phyloP scores from a whole-genome alignment of 2,329 filamentous ascomycete species.

The Arthrinium puccinioides region DNA sequence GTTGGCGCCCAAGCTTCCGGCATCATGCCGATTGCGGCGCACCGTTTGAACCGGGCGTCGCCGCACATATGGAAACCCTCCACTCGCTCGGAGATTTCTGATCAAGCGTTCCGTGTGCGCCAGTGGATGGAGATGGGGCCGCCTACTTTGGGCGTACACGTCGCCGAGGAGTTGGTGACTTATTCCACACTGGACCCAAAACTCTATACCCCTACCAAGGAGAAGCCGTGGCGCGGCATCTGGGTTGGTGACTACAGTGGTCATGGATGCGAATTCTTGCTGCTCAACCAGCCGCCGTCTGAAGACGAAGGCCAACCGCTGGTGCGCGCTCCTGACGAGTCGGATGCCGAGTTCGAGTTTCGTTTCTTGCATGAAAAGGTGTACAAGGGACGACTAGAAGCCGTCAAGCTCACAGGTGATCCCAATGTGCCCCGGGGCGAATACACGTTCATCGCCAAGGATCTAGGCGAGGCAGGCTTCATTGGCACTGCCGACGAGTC shows the following conservation, averaged over 20 bases:
- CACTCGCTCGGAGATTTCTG: conserved; percentile 54
- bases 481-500: conserved; percentile 57
- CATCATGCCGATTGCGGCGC: conserved; percentile 11
- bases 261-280: conserved; percentile 83
- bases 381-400: conserved; percentile 65
- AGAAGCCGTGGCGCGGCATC: conserved; percentile 82
- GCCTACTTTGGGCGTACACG: conserved; percentile 35
- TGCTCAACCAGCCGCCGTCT: conserved; percentile 67
- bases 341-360: conserved; percentile 34
- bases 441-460: conserved; percentile 71
- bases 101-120: conserved; percentile 65
- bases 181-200: conserved; percentile 64
- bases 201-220: conserved; percentile 71
- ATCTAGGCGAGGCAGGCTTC: conserved; percentile 62
- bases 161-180: conserved; percentile 52
- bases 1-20: conserved; percentile 27
- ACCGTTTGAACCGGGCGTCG: conserved; percentile 12
- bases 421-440: conserved; percentile 84
- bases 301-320: conserved; percentile 37
- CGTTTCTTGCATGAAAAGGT: conserved; percentile 39
- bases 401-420: conserved; percentile 88
- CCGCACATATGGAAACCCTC: conserved; percentile 19
- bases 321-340: conserved; percentile 31
- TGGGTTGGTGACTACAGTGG: conserved; percentile 87
- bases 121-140: conserved; percentile 65